A percentile compares a stretch with the other conserved stretches of the same genome.
phyloP scores from a whole-genome alignment of 2,329 filamentous ascomycete genomes.

The Pochonia chlamydosporia region DNA sequence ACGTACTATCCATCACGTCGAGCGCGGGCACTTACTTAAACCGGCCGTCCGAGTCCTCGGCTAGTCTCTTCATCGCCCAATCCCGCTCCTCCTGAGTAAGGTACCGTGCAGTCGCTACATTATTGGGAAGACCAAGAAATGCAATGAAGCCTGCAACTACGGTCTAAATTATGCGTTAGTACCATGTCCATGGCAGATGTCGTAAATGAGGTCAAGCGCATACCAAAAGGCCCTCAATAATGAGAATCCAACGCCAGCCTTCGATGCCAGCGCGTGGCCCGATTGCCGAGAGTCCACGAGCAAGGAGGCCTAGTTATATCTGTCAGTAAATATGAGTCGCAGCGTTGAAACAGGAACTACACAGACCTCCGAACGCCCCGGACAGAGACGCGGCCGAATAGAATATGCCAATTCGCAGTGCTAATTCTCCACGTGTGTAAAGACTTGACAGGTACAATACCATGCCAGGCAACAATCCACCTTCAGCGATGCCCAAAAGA shows the following conservation, averaged over 20 bases:
- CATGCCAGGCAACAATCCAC: slow-evolving; percentile 63
- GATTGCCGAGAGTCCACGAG: slow-evolving; percentile 62
- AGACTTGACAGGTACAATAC: slow-evolving; percentile 70
- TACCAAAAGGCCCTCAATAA: slow-evolving; percentile 43
- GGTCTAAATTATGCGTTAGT: no score
- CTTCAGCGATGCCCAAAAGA: slow-evolving; percentile 63
- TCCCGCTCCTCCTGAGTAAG: slow-evolving; percentile 46
- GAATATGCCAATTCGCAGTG: slow-evolving; percentile 65
- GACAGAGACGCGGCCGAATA: slow-evolving; percentile 67
- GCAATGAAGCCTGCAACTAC: slow-evolving; percentile 45
- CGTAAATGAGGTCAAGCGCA: slow-evolving; percentile 13
- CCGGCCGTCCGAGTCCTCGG: slow-evolving; percentile 27
- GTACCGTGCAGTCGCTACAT: slow-evolving; percentile 46
- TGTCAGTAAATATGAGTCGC: slow-evolving; percentile 55
- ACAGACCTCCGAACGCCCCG: slow-evolving; percentile 60
- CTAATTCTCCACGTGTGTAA: slow-evolving; percentile 68
- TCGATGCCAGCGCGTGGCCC: slow-evolving; percentile 57
- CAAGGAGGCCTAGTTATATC: slow-evolving; percentile 60
- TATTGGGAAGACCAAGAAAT: slow-evolving; percentile 51
- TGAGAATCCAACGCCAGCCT: slow-evolving; percentile 70
- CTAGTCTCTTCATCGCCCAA: slow-evolving; percentile 40
- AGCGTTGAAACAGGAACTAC: slow-evolving; percentile 50
- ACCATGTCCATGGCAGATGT: no score
- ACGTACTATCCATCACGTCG: not conserved
- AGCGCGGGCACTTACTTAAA: slow-evolving; percentile 21